A percentile compares a stretch with the other conserved stretches of the same genome.
phyloP scores from a whole-genome alignment of 2,329 filamentous ascomycete species.

The Fusarium hostae region DNA sequence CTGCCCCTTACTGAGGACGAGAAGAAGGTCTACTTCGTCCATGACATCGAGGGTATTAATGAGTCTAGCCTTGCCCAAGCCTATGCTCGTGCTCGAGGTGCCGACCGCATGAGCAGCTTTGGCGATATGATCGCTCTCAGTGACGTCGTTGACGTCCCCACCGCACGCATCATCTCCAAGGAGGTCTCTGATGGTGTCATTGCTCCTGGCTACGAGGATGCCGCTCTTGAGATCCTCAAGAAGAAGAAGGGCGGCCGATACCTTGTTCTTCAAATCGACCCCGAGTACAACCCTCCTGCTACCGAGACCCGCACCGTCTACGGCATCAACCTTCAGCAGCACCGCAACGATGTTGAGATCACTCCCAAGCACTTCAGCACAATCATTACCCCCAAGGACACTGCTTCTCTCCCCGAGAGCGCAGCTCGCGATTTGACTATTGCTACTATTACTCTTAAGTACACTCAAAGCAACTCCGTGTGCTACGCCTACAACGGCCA shows the following conservation, averaged over 20 bases:
- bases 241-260: slow-evolving; percentile 99
- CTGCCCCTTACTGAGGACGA: slow-evolving; percentile 86
- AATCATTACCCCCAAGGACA: slow-evolving; percentile 87
- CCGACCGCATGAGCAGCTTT: slow-evolving; percentile 98
- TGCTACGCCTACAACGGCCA: slow-evolving; percentile 97
- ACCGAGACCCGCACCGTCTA: slow-evolving; percentile 90
- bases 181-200: slow-evolving; percentile 98
- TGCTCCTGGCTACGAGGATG: slow-evolving; percentile 85
- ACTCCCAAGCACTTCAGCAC: slow-evolving; percentile 85
- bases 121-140: slow-evolving; percentile 96
- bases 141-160: slow-evolving; percentile 88
- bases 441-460: slow-evolving; percentile 97
- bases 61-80: slow-evolving; percentile 89
- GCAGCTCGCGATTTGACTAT: slow-evolving; percentile 92
- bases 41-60: slow-evolving; percentile 91
- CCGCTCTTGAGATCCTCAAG: slow-evolving; percentile 88
- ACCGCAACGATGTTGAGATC: slow-evolving; percentile 92
- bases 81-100: slow-evolving; percentile 93
- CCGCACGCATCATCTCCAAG: slow-evolving; percentile 96
- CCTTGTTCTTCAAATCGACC: slow-evolving; percentile 94
- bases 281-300: slow-evolving; percentile 82
- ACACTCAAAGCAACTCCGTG: slow-evolving; percentile 98
- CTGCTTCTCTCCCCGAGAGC: slow-evolving; percentile 76
- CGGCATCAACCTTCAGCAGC: slow-evolving; percentile 87
- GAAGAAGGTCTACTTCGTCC: slow-evolving; percentile 98